Conservation (phyloP, 306 rosid species). For the Begonia peltatifolia region DNA sequence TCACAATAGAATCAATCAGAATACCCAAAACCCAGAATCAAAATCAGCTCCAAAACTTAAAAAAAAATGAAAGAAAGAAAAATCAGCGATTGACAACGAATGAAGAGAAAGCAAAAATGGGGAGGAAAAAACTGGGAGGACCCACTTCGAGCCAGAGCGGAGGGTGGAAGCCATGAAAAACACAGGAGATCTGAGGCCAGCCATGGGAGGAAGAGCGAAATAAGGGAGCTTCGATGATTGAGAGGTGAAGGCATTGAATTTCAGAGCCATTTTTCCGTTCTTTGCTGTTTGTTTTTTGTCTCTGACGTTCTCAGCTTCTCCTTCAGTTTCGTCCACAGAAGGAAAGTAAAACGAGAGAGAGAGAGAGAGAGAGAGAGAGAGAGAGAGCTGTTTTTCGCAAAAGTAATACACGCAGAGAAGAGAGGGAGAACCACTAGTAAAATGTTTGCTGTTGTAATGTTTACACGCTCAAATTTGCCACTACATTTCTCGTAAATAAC, state of each 20-base stretch:
- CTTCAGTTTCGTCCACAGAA: slow-evolving; percentile 12
- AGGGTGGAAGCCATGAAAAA: slow-evolving; percentile 72
- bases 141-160: slow-evolving; percentile 54
- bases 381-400: neutral
- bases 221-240: slow-evolving; percentile 32
- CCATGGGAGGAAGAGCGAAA: slow-evolving; percentile 37
- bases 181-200: slow-evolving; percentile 57
- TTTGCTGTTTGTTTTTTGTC: neutral
- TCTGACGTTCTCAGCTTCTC: neutral
- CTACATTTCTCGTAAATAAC: neutral
- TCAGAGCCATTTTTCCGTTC: slow-evolving; percentile 35
- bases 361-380: neutral
- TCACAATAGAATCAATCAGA: neutral
- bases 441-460: neutral
- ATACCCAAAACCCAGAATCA: neutral
- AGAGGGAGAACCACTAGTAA: neutral
- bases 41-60: slow-evolving; percentile 1
- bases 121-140: slow-evolving; percentile 4
- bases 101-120: neutral
- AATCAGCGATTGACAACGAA: neutral
- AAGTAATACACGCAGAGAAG: neutral
- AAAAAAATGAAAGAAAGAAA: neutral
- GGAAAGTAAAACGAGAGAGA: neutral
- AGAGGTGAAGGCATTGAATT: slow-evolving; percentile 17
- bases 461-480: neutral